Evolutionary conservation across 495 filamentous ascomycete genomes (phyloP).

Genomic region (Aspergillus homomorphus): DNA sequence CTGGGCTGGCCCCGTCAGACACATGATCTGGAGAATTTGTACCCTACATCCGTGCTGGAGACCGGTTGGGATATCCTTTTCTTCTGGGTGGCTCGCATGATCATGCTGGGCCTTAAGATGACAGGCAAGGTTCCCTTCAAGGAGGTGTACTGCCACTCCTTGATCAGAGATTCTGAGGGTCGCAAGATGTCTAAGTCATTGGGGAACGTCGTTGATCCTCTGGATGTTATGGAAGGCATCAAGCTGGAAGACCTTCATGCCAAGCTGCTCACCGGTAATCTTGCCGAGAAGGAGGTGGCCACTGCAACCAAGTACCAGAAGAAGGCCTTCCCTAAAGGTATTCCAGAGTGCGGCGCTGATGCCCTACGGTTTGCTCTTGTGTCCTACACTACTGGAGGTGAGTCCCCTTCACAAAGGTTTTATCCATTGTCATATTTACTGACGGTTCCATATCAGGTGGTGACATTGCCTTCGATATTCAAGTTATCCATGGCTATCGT

Average conservation of each 20-base stretch:
- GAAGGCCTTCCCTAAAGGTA: slow-evolving; percentile 73
- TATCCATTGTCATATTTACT: background rate
- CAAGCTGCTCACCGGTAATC: slow-evolving; percentile 67
- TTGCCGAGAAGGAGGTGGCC: slow-evolving; percentile 70
- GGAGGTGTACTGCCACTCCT: slow-evolving; percentile 74
- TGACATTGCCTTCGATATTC: slow-evolving; percentile 81
- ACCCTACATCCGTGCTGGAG: slow-evolving; percentile 71
- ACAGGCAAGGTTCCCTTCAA: slow-evolving; percentile 74
- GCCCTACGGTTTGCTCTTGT: slow-evolving; percentile 79
- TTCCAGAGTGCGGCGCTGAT: slow-evolving; percentile 84
- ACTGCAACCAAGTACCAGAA: slow-evolving; percentile 75
- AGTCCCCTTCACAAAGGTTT: slow-evolving; percentile 20
- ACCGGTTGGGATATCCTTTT: slow-evolving; percentile 85
- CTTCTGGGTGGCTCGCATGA: slow-evolving; percentile 85
- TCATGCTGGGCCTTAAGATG: slow-evolving; percentile 75
- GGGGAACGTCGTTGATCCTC: slow-evolving; percentile 78
- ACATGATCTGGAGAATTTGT: slow-evolving; percentile 63
- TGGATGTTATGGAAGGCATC: slow-evolving; percentile 77
- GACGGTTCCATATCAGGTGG: slow-evolving; percentile 39
- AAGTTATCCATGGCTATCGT: slow-evolving; percentile 79
- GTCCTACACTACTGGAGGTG: slow-evolving; percentile 80
- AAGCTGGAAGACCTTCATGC: slow-evolving; percentile 62
- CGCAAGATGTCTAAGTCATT: slow-evolving; percentile 85
- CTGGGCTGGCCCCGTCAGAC: slow-evolving; percentile 76
- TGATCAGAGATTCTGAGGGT: slow-evolving; percentile 74